These are phyloP conservation scores for Zymoseptoria tritici DNA, from an alignment of 2,329 filamentous ascomycete genomes.

Conservation along the genomic window DNA sequence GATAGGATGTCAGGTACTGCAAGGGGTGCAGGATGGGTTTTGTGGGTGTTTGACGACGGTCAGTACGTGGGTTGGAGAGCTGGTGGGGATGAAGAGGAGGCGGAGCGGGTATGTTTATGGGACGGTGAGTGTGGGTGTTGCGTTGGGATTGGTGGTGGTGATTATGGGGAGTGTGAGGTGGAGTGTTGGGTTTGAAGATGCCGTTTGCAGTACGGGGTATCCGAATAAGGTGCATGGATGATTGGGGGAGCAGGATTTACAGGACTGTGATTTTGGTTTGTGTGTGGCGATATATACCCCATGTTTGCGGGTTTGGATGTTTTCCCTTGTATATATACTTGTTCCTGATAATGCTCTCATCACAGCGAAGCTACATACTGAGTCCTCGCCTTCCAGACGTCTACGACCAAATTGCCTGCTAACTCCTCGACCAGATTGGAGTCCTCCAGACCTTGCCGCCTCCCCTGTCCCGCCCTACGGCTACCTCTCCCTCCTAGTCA, in stretches of 20 bases:
- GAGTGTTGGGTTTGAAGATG: conserved; percentile 43
- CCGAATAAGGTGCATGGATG: conserved; percentile 22
- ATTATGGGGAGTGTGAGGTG: conserved; percentile 71
- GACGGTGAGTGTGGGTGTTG: conserved; percentile 50
- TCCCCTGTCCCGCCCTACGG: too few species aligned
- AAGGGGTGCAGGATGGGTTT: conserved; percentile 43
- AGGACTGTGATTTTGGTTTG: too few species aligned
- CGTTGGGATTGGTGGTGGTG: conserved; percentile 54
- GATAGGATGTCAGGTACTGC: conserved; percentile 39
- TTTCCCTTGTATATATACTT: too few species aligned
- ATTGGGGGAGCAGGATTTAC: neutral
- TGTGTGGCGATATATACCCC: too few species aligned
- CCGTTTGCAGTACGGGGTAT: conserved; percentile 32
- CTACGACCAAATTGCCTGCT: too few species aligned
- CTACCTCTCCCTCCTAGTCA: neutral
- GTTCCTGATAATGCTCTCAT: too few species aligned
- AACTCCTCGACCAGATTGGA: too few species aligned
- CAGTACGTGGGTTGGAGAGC: conserved; percentile 42
- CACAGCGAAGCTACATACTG: too few species aligned
- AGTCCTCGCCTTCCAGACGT: too few species aligned
- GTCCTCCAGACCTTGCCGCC: too few species aligned
- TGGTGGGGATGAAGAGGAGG: conserved; percentile 30
- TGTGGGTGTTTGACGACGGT: conserved; percentile 44
- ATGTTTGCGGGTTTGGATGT: too few species aligned
- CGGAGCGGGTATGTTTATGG: conserved; percentile 64